Base-by-base conservation (phyloP, 2,329 filamentous ascomycete species). In the Aspergillus proliferans region DNA sequence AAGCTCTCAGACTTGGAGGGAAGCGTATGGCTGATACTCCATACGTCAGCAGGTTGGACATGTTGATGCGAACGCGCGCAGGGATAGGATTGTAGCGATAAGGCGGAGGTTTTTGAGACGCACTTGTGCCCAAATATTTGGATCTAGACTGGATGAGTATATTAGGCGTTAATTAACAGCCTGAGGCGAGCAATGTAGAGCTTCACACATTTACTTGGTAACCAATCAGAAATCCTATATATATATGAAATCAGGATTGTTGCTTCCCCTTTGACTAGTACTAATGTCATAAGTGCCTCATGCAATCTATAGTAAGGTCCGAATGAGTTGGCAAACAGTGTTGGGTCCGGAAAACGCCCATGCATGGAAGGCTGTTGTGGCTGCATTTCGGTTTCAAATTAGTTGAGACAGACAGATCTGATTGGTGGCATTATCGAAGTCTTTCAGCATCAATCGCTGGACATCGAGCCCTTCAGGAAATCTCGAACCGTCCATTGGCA, bases 101-200 rank as follows among this genome's bases (percentile, higher is more conserved):
- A 26, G 38, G 47, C 34, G 34, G 24, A 26, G 40, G 36, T 40
- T 30, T 34, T 30, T 28, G 19, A 36, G 15, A 52, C 47, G 54
- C 54, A 56, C 45, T 53, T 43, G 28, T 56, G 48, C 52, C 54
- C 55, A 28, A 50, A 55, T 50, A 42, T 26, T 33, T 43, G 50
- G 45, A 34, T 47, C 36, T 30, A 36, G 39, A 34, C 46, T 21
- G 19, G 42, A 39, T 44, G 38, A 28, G 46, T 40, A 43, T 47
- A 45, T 41, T 45, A 43, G 34, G 41, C 47, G 39, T 45, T 45
- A 19, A 41, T 30, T 47, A 41, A 41, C 36, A 50, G 19, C 47
- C 45, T 47, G 44, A 52, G 44, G 50, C 44, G 44, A 50, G 9
- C 15, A 44, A 40, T 45, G 15, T 46, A 46, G 40, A 46, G 22